Evolutionary conservation across 192 early-diverging fungal species (phyloP), one percentile per base, ranked within the genome.

Genomic region (Gamsiella multidivaricata): DNA sequence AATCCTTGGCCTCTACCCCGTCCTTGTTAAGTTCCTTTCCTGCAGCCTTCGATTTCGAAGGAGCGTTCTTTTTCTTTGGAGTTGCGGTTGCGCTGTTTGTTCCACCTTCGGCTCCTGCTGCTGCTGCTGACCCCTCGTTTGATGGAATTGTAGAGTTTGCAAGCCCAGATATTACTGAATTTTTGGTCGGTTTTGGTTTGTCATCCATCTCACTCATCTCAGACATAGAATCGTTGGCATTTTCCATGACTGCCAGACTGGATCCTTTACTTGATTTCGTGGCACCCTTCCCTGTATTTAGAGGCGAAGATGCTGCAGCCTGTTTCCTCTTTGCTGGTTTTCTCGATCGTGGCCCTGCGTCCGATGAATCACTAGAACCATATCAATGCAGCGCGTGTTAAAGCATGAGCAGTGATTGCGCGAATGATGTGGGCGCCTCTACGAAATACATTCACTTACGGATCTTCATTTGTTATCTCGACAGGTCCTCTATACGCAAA

Each of bases 401-500:
- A 3, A 54, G 29, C 31, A 25, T 54, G 11, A 20, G 2, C 52
- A 34, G 54, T 37, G 5, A 15, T 10, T 56, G 34, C 10, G 37
- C 41, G 17, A n/a, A 0, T 28, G 15, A 45, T 5, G 25, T 14
- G 6, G 11, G n/a, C 34, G 37, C 37, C 12, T n/a, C n/a, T 9
- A 18, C 45, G 45, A 18, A 54, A 22, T 34, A 25, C 18, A 25
- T 39, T 15, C 41, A 46, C 63, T 65, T 80, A 75, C 70, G 62
- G 49, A 20, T 59, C 75, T 39, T 82, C 61, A 2, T 45, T 60
- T 23, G 70, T 64, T 10, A 70, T 80, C 11, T 79, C 71, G 20
- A 86, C 65, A 0, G 84, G 74, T 0, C 87, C 87, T 34, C 80
- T 65, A 54, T 81, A 88, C 0, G 80, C 87, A 76, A 85, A 88